Base-by-base conservation (phyloP, 2,329 filamentous ascomycete genomes). In the Akanthomyces lecanii region DNA sequence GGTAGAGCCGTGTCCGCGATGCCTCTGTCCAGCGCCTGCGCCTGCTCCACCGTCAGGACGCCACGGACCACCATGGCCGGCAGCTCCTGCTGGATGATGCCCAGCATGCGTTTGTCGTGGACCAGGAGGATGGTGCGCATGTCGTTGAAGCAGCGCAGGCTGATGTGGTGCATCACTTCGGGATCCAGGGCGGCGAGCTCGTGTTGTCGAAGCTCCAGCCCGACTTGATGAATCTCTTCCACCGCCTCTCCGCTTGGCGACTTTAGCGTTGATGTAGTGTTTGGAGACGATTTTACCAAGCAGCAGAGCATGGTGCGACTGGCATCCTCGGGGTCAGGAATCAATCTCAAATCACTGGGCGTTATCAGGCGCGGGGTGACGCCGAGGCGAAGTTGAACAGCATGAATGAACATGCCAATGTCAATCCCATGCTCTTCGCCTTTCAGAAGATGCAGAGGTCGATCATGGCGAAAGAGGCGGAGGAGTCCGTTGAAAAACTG, bases 41-140 rank as follows among this genome's bases (percentile, higher is more conserved):
- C 73, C 63, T 78, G 74, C 0, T 40, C 56, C 18, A 61, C 12
- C 0, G 69, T 74, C 3, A 78, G 61, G 1, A 73, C 70, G 1
- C 62, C 28, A 1, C 68, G 67, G 1, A 23, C 57, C 6, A 74
- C 63, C 10, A 79, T 52, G 0, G 52, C n/a, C 4, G 65, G 63
- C 0, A 76, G 62, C 59, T 79, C 75, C 55, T 76, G 71, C 47
- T 67, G 70, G 2, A 78, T 66, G 14, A 79, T 71, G 8, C 75
- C 75, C 1, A 78, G 66, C 73, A 79, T 77, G 2, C 77, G 73
- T 62, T 79, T 79, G 65, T 79, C 77, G 63, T 79, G 77, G 1
- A 76, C 72, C 1, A 79, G 65, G 7, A 78, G 65, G 5, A 79
- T 68, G 0, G 76, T 79, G 0, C 76, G 72, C 65, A 79, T 68